Percentiles rank a stretch among this genome's conserved stretches.
Conservation (phyloP, 805 yeast genomes). For the Candida insectorum region DNA sequence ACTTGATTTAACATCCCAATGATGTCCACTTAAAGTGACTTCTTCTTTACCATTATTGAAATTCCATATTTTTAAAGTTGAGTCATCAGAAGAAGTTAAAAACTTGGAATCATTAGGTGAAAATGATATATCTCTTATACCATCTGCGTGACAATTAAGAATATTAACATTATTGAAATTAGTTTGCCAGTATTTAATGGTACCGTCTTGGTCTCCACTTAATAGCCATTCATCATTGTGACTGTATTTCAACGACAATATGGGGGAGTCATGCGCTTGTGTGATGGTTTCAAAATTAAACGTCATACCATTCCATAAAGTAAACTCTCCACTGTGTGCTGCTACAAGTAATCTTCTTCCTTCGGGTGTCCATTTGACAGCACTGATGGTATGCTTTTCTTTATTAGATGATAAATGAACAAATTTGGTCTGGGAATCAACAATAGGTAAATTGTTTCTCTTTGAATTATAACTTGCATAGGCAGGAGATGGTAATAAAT, state of each 20-base stretch:
- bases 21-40: slow-evolving; percentile 79
- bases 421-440: slow-evolving; percentile 74
- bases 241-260: slow-evolving; percentile 73
- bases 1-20: slow-evolving; percentile 97
- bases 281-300: slow-evolving; percentile 94
- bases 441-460: slow-evolving; percentile 39
- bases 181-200: slow-evolving; percentile 95
- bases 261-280: slow-evolving; percentile 97
- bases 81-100: slow-evolving; percentile 93
- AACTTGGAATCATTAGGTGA: slow-evolving; percentile 89
- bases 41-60: slow-evolving; percentile 87
- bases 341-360: slow-evolving; percentile 89
- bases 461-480: slow-evolving; percentile 38
- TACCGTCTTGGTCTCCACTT: slow-evolving; percentile 91
- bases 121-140: slow-evolving; percentile 82
- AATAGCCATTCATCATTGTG: slow-evolving; percentile 93
- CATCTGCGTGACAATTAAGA: slow-evolving; percentile 68
- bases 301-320: slow-evolving; percentile 94
- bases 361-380: slow-evolving; percentile 95
- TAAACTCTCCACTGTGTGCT: slow-evolving; percentile 90
- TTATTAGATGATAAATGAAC: slow-evolving; percentile 90
- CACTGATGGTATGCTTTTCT: slow-evolving; percentile 84
- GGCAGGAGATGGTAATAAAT: slow-evolving; percentile 64
- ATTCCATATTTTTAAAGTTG: slow-evolving; percentile 88
- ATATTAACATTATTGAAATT: slow-evolving; percentile 94